phyloP scores from a whole-genome alignment of 2,329 filamentous ascomycete species.

The Paraphoma sp. region DNA sequence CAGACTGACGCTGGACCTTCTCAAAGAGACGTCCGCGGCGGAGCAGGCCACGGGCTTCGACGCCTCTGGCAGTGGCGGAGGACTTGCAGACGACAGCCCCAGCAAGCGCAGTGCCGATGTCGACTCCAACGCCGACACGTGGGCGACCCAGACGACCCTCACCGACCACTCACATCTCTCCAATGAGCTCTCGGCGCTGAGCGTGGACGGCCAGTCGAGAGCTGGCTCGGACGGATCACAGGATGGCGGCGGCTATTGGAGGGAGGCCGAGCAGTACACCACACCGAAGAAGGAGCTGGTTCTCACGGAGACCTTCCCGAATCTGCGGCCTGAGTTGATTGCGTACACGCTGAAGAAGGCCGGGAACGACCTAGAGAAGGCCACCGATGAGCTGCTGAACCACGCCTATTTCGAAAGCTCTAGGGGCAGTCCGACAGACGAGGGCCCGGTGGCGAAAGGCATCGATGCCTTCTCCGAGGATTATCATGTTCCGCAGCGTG shows the following conservation, averaged over 20 bases:
- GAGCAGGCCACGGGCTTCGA: slow-evolving; percentile 82
- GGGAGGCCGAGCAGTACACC: slow-evolving; percentile 53
- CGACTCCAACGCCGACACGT: slow-evolving; percentile 47
- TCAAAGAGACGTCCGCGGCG: slow-evolving; percentile 68
- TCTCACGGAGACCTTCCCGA: slow-evolving; percentile 75
- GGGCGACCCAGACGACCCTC: slow-evolving; percentile 51
- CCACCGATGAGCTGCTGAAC: slow-evolving; percentile 83
- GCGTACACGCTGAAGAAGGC: slow-evolving; percentile 71
- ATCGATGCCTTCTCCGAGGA: slow-evolving; percentile 80
- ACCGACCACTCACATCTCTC: slow-evolving; percentile 60
- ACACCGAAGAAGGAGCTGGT: slow-evolving; percentile 68
- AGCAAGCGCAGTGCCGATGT: slow-evolving; percentile 30
- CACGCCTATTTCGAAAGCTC: slow-evolving; percentile 77
- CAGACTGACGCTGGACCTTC: slow-evolving; percentile 65
- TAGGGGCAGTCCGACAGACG: slow-evolving; percentile 55
- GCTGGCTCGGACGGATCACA: slow-evolving; percentile 28
- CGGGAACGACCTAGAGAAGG: slow-evolving; percentile 69
- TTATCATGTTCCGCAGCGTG: slow-evolving; percentile 52
- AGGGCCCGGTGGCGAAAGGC: slow-evolving; percentile 63
- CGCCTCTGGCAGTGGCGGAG: slow-evolving; percentile 71
- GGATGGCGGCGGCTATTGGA: slow-evolving; percentile 39
- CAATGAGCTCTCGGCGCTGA: slow-evolving; percentile 52
- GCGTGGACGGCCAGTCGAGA: slow-evolving; percentile 26
- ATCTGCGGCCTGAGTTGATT: slow-evolving; percentile 70
- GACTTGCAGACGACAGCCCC: slow-evolving; percentile 21